Conservation (phyloP, 2,329 filamentous ascomycete species). For the Aspergillus tamarii region DNA sequence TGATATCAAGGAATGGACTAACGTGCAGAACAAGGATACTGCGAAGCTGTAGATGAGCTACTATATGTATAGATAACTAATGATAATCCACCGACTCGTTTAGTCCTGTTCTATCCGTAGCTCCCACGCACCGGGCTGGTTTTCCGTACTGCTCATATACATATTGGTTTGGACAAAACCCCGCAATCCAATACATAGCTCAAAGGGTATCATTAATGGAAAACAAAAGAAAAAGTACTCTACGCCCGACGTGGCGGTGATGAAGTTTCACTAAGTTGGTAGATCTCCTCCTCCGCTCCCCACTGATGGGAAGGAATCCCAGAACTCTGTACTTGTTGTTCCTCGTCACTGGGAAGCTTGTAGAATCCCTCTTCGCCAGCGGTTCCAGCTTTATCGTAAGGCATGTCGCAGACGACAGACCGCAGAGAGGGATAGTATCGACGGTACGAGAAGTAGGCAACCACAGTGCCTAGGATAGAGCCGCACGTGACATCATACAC, state of each 20-base stretch:
- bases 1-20: slow-evolving; percentile 47
- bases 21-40: slow-evolving; percentile 20
- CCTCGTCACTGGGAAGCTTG: slow-evolving; percentile 36
- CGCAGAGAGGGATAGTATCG: slow-evolving; percentile 62
- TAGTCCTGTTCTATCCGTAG: background rate
- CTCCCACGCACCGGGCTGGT: background rate
- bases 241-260: slow-evolving; percentile 18
- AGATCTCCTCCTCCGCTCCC: slow-evolving; percentile 24
- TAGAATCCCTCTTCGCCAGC: slow-evolving; percentile 31
- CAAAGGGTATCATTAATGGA: slow-evolving; percentile 9
- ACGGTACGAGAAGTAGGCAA: slow-evolving; percentile 63
- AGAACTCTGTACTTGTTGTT: slow-evolving; percentile 30
- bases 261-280: slow-evolving; percentile 27
- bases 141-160: background rate
- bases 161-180: background rate
- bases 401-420: slow-evolving; percentile 54
- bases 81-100: background rate
- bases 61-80: slow-evolving; percentile 1
- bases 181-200: slow-evolving; percentile 1
- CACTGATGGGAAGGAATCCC: slow-evolving; percentile 19
- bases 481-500: slow-evolving; percentile 65
- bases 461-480: slow-evolving; percentile 55
- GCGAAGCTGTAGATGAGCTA: slow-evolving; percentile 18
- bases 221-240: background rate
- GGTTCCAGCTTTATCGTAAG: slow-evolving; percentile 45